Percentiles rank a stretch among this genome's conserved stretches.
These are phyloP conservation scores for Candida silvicultrix DNA, from an alignment of 805 yeast species.

Conservation along the genomic window DNA sequence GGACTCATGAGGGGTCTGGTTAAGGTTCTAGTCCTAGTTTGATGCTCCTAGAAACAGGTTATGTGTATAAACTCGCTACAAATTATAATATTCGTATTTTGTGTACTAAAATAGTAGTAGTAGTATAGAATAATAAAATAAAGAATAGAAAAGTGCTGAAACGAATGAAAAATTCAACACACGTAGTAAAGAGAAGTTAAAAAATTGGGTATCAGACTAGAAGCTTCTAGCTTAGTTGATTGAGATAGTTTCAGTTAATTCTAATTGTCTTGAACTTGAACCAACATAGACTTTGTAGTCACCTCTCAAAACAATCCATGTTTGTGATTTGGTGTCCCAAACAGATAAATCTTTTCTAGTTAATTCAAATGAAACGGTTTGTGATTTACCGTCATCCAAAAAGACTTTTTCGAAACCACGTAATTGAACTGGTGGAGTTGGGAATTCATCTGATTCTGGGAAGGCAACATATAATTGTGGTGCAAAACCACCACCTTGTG, in stretches of 20 bases:
- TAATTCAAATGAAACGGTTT: constrained; percentile 32
- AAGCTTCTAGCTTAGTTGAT: not conserved
- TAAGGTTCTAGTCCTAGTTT: no score
- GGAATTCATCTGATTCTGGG: constrained; percentile 31
- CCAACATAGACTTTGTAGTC: constrained; percentile 43
- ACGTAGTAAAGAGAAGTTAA: not conserved
- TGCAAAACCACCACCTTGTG: constrained; percentile 38
- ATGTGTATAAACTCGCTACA: no score
- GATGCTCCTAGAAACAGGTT: no score
- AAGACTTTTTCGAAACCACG: constrained; percentile 50
- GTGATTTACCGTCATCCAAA: constrained; percentile 31
- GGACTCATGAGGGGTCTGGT: no score
- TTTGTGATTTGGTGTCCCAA: constrained; percentile 47
- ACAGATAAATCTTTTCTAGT: constrained; percentile 44
- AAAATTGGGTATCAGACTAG: no score
- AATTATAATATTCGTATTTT: no score
- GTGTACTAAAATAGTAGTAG: no score
- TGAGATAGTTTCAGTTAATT: constrained; percentile 26
- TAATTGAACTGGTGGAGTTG: constrained; percentile 42
- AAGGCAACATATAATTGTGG: constrained; percentile 48
- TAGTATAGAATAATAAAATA: no score
- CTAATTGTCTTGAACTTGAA: constrained; percentile 35
- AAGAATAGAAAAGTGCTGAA: no score
- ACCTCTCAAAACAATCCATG: constrained; percentile 52
- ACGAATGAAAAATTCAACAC: no score